Evolutionary conservation across 208 protist species (phyloP).

Genomic region (Trypanosoma vivax): DNA sequence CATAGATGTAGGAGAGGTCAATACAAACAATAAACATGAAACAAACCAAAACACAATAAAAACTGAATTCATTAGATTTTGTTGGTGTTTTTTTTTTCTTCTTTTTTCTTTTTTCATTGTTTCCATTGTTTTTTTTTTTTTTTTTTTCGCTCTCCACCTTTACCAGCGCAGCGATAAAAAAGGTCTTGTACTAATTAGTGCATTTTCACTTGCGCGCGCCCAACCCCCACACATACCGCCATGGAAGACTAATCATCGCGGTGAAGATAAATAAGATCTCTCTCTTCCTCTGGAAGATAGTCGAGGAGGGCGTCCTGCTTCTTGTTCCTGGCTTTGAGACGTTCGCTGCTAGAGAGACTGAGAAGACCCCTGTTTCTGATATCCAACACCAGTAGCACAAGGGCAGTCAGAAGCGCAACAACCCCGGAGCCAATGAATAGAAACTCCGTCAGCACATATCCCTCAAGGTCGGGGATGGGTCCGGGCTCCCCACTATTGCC

Average conservation of each 20-base stretch:
- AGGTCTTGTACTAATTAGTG: too few species aligned
- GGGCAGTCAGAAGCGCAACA: slow-evolving; percentile 33
- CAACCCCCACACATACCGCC: too few species aligned
- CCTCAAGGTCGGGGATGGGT: slow-evolving; percentile 40
- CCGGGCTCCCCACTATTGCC: not conserved
- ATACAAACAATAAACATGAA: too few species aligned
- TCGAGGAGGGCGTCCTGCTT: slow-evolving; percentile 5
- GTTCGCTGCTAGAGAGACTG: slow-evolving; percentile 26
- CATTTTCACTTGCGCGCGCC: too few species aligned
- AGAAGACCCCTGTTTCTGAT: slow-evolving; percentile 39
- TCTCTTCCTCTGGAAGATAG: slow-evolving; percentile 10
- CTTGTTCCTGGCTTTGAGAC: slow-evolving; percentile 25
- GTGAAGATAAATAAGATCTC: not conserved
- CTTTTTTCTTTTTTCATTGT: too few species aligned
- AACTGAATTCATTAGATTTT: too few species aligned
- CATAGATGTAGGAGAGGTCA: too few species aligned
- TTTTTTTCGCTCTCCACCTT: too few species aligned
- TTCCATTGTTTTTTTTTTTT: too few species aligned
- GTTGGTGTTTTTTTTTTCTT: too few species aligned
- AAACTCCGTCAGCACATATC: slow-evolving; percentile 52
- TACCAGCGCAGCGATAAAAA: too few species aligned
- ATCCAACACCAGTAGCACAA: slow-evolving; percentile 51
- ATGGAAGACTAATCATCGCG: slow-evolving; percentile 1
- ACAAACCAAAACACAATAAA: too few species aligned
- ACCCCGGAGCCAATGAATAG: slow-evolving; percentile 42